These are phyloP conservation scores for Beauveria scarabaeidicola DNA, from an alignment of 2,329 filamentous ascomycete species.

Conservation along the genomic window DNA sequence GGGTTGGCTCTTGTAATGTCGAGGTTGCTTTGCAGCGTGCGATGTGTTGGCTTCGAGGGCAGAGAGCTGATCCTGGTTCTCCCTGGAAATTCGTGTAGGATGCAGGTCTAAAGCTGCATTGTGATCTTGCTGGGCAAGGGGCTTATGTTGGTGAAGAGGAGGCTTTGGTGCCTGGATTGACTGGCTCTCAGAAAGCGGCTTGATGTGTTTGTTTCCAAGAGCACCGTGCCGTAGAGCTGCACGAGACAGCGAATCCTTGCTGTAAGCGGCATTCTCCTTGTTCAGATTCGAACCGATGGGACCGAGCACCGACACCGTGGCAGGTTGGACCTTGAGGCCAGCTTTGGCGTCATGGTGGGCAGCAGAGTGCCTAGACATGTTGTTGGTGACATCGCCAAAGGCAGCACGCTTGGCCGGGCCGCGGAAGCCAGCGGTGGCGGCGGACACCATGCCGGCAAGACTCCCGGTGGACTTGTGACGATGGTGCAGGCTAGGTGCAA, in stretches of 20 bases:
- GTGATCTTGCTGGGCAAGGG: slow-evolving; percentile 5
- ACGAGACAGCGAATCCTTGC: slow-evolving; percentile 16
- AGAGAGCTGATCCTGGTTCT: not conserved
- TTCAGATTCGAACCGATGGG: slow-evolving; percentile 21
- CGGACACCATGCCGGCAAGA: slow-evolving; percentile 30
- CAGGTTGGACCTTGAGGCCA: slow-evolving; percentile 21
- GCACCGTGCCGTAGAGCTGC: slow-evolving; percentile 15
- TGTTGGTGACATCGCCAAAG: slow-evolving; percentile 78
- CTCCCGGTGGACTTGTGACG: slow-evolving; percentile 72
- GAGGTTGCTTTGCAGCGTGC: slow-evolving; percentile 26
- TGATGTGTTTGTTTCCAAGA: slow-evolving; percentile 12
- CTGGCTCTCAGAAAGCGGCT: slow-evolving; percentile 9
- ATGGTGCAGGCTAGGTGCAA: slow-evolving; percentile 51
- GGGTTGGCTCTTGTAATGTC: slow-evolving; percentile 47
- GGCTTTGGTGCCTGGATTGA: not conserved
- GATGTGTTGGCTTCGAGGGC: not conserved
- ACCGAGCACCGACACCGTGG: slow-evolving; percentile 19
- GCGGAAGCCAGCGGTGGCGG: slow-evolving; percentile 23
- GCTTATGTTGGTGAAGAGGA: slow-evolving; percentile 2
- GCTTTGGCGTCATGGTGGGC: slow-evolving; percentile 28
- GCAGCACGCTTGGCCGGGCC: slow-evolving; percentile 62
- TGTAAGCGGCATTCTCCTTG: slow-evolving; percentile 35
- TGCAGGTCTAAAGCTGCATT: slow-evolving; percentile 14
- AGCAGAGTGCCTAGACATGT: slow-evolving; percentile 40
- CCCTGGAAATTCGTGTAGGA: not conserved